Conservation (phyloP, 176 grass and related monocot species). For the Ensete ventricosum region DNA sequence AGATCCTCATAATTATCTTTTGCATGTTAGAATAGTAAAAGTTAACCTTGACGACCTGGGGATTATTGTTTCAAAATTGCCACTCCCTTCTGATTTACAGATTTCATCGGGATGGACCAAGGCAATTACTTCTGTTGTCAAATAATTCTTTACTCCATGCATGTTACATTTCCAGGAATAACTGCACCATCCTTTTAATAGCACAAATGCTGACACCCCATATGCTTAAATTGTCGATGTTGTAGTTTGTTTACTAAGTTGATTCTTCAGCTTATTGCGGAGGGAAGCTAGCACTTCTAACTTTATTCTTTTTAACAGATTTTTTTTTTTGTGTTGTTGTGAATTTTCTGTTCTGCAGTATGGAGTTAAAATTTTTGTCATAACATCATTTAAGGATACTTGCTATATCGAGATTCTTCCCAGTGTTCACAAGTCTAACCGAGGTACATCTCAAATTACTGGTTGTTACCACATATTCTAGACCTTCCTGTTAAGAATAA, state of each 20-base stretch:
- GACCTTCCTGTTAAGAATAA: background rate
- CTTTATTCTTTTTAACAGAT: background rate
- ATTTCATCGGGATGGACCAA: background rate
- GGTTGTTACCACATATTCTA: background rate
- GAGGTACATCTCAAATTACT: conserved; percentile 33
- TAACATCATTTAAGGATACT: conserved; percentile 73
- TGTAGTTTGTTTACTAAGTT: background rate
- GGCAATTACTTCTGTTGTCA: background rate
- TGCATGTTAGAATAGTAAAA: background rate
- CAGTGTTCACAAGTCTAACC: conserved; percentile 45
- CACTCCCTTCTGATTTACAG: background rate
- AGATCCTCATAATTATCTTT: background rate
- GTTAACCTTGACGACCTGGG: background rate
- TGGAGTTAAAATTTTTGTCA: conserved; percentile 72
- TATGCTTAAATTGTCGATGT: background rate
- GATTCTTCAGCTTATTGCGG: background rate
- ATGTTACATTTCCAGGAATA: background rate
- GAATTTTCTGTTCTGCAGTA: conserved; percentile 38
- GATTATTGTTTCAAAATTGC: too few relatives aligned
- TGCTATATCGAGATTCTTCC: conserved; percentile 69
- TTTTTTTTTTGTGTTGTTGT: background rate
- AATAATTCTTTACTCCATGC: background rate
- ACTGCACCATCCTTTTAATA: background rate
- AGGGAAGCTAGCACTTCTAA: background rate
- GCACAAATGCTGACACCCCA: background rate